A percentile compares a stretch with the other conserved stretches of the same genome.
These are phyloP conservation scores for Eucalyptus lansdowneana DNA, from an alignment of 345 rosid genomes.

Conservation along the genomic window DNA sequence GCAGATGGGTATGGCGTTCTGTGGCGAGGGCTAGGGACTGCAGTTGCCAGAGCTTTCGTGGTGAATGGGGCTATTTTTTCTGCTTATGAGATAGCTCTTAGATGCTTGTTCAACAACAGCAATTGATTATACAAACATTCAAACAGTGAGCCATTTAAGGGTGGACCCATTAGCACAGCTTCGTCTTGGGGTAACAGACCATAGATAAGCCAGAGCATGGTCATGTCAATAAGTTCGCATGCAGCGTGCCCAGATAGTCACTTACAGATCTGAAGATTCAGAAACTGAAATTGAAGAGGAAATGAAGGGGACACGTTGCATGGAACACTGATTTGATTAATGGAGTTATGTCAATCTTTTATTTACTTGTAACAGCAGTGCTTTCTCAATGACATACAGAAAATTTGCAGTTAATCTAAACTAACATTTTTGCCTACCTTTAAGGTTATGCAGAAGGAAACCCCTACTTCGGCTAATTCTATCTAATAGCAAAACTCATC, in stretches of 20 bases:
- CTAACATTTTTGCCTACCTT: background rate
- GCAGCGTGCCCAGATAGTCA: background rate
- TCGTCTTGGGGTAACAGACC: background rate
- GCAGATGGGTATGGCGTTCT: constrained; percentile 68
- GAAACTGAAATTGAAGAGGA: background rate
- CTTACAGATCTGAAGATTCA: background rate
- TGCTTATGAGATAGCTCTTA: constrained; percentile 75
- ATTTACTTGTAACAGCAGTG: background rate
- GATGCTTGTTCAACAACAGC: constrained; percentile 54
- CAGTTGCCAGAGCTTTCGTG: constrained; percentile 86
- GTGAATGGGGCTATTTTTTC: constrained; percentile 88
- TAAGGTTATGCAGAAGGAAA: background rate
- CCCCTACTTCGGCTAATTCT: background rate
- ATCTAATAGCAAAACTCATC: background rate
- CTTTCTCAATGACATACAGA: background rate
- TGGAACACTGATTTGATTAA: background rate
- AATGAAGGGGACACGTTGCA: background rate
- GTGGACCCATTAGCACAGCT: background rate
- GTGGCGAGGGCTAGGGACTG: constrained; percentile 94
- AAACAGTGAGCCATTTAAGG: constrained; percentile 18
- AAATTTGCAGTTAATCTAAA: background rate
- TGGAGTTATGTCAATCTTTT: background rate
- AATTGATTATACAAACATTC: constrained; percentile 12
- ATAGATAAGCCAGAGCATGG: background rate
- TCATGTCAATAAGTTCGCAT: background rate